These are phyloP conservation scores for Astrephomene gubernaculifera DNA, from an alignment of 139 green algal species.

Conservation along the genomic window DNA sequence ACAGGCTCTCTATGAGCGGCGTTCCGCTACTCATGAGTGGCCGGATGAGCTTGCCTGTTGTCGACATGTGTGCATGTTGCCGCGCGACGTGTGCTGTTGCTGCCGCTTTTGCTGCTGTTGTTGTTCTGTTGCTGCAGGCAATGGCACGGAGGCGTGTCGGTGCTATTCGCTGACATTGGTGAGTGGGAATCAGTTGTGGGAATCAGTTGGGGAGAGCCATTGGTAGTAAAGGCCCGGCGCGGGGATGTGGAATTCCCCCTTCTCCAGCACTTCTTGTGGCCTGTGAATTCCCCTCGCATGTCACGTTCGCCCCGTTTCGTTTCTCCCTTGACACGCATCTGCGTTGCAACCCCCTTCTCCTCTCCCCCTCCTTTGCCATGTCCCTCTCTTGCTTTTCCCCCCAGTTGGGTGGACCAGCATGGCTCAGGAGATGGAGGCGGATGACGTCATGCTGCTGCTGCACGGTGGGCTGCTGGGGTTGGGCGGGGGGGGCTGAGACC, in stretches of 20 bases:
- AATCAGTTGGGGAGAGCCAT: not conserved
- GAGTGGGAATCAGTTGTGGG: not conserved
- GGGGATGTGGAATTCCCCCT: not conserved
- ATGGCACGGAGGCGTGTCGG: constrained; percentile 49
- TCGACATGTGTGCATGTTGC: too few relatives aligned
- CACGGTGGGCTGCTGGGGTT: constrained; percentile 29
- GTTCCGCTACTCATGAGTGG: too few relatives aligned
- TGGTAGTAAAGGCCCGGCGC: not conserved
- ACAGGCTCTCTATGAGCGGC: too few relatives aligned
- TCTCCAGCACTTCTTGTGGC: too few relatives aligned
- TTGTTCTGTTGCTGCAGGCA: constrained; percentile 42
- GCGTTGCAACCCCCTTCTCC: not conserved
- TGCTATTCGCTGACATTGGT: constrained; percentile 52
- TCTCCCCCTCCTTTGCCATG: not conserved
- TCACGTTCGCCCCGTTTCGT: not conserved
- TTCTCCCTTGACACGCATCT: not conserved
- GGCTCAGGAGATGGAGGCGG: constrained; percentile 55
- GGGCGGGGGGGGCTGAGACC: too few relatives aligned
- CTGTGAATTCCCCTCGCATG: too few relatives aligned
- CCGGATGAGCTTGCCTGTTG: too few relatives aligned
- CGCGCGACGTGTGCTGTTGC: not conserved
- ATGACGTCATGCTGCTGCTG: constrained; percentile 58
- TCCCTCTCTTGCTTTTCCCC: not conserved
- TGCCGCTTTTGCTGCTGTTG: not conserved
- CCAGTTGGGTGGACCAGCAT: constrained; percentile 49